phyloP scores from a whole-genome alignment of 495 filamentous ascomycete genomes.

The Viridothelium virens region DNA sequence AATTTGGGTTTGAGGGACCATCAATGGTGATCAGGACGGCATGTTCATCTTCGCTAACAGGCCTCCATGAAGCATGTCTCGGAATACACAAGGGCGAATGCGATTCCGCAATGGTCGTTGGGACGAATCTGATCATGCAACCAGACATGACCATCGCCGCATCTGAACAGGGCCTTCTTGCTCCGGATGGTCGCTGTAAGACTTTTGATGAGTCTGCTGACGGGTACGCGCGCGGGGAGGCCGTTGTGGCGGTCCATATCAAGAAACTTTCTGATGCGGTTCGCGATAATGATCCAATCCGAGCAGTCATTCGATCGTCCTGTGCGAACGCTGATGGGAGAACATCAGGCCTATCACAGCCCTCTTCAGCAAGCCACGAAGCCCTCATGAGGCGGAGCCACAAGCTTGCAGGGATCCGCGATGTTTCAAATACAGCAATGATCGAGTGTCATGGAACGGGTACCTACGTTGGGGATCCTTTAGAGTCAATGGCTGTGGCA shows the following conservation, averaged over 20 bases:
- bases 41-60: slow-evolving; percentile 37
- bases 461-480: slow-evolving; percentile 15
- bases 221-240: slow-evolving; percentile 41
- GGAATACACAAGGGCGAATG: slow-evolving; percentile 13
- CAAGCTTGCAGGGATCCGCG: slow-evolving; percentile 21
- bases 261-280: slow-evolving; percentile 38
- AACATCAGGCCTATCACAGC: slow-evolving; percentile 15
- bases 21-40: slow-evolving; percentile 33
- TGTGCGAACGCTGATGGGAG: slow-evolving; percentile 15
- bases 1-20: slow-evolving; percentile 16
- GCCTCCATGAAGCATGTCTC: slow-evolving; percentile 14
- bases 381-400: slow-evolving; percentile 15
- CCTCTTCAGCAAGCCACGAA: slow-evolving; percentile 12
- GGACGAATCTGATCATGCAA: not conserved
- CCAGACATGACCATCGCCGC: not conserved
- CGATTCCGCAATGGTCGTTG: not conserved
- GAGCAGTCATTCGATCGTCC: slow-evolving; percentile 23
- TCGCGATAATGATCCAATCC: slow-evolving; percentile 34
- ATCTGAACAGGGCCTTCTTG: slow-evolving; percentile 6
- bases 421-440: slow-evolving; percentile 19
- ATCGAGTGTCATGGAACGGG: slow-evolving; percentile 20
- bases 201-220: slow-evolving; percentile 13
- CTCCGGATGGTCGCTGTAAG: slow-evolving; percentile 11
- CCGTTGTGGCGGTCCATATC: slow-evolving; percentile 30
- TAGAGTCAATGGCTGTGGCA: slow-evolving; percentile 10